phyloP scores from a whole-genome alignment of 768 basidiomycete species.

The Amanita phalloides region DNA sequence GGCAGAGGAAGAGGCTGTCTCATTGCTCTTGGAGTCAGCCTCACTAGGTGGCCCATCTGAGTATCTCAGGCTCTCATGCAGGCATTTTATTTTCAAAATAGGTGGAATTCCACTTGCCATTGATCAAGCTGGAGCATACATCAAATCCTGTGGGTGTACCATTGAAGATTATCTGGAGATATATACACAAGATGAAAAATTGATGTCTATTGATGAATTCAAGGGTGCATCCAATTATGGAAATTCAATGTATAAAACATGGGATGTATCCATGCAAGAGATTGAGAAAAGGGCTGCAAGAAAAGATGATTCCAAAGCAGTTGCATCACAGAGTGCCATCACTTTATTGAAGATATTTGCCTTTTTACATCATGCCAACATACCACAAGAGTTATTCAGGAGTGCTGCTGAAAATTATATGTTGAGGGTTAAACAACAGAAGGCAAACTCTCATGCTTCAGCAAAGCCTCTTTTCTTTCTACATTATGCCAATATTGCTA shows the following conservation, averaged over 20 bases:
- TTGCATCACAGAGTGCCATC: background rate
- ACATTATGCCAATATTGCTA: too few relatives aligned
- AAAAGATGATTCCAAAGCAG: background rate
- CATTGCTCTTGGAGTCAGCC: too few relatives aligned
- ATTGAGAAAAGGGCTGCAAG: background rate
- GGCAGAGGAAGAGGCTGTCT: too few relatives aligned
- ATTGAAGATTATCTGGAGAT: background rate
- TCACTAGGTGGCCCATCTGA: background rate
- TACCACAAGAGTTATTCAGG: background rate
- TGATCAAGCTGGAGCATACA: constrained; percentile 8
- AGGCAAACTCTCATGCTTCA: background rate
- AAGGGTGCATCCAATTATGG: background rate
- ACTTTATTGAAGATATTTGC: background rate
- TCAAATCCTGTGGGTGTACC: background rate
- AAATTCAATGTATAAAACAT: background rate
- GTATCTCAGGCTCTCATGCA: background rate
- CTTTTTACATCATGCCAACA: background rate
- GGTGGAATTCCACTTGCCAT: constrained; percentile 4
- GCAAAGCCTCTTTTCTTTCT: background rate
- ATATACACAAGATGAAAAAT: background rate
- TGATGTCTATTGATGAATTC: background rate
- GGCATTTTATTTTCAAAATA: background rate
- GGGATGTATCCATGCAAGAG: background rate
- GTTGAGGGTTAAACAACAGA: too few relatives aligned
- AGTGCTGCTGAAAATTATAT: background rate